These are phyloP conservation scores for Podaxis sp. DNA, from an alignment of 768 basidiomycete genomes.

Conservation along the genomic window DNA sequence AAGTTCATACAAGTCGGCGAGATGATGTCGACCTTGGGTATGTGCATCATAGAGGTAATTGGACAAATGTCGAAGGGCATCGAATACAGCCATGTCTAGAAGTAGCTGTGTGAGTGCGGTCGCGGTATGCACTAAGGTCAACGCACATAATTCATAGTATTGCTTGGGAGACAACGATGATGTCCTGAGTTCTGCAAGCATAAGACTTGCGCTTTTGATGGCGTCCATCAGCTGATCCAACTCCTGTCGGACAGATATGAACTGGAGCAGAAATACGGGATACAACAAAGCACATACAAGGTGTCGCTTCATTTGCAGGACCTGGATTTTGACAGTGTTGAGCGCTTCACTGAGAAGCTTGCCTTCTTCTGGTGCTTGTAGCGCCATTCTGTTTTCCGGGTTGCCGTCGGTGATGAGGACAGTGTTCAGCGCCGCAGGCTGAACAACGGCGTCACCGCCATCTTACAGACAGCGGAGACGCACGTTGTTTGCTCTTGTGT, in stretches of 20 bases:
- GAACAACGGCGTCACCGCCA: constrained; percentile 12
- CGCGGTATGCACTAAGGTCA: background rate
- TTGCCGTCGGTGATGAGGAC: constrained; percentile 20
- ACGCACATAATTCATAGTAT: constrained; percentile 95
- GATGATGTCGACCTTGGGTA: constrained; percentile 85
- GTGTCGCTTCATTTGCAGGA: constrained; percentile 93
- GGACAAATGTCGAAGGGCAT: constrained; percentile 90
- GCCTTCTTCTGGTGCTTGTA: constrained; percentile 67
- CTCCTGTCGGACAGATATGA: constrained; percentile 52
- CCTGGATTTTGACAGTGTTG: constrained; percentile 86
- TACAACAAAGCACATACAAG: constrained; percentile 53
- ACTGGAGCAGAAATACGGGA: constrained; percentile 13
- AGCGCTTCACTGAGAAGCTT: constrained; percentile 84
- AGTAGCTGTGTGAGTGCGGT: background rate
- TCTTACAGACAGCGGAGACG: background rate
- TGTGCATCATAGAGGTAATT: constrained; percentile 98
- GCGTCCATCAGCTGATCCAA: constrained; percentile 98
- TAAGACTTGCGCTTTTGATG: constrained; percentile 93
- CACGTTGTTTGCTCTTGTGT: constrained; percentile 1
- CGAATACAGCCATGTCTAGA: constrained; percentile 97
- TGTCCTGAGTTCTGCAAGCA: constrained; percentile 95
- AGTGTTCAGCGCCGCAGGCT: constrained; percentile 7
- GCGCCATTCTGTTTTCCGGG: constrained; percentile 33
- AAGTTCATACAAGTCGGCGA: constrained; percentile 97
- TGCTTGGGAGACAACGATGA: constrained; percentile 94